Base-by-base conservation (phyloP, 1,284 basidiomycete species). In the Papiliotrema fonsecae region DNA sequence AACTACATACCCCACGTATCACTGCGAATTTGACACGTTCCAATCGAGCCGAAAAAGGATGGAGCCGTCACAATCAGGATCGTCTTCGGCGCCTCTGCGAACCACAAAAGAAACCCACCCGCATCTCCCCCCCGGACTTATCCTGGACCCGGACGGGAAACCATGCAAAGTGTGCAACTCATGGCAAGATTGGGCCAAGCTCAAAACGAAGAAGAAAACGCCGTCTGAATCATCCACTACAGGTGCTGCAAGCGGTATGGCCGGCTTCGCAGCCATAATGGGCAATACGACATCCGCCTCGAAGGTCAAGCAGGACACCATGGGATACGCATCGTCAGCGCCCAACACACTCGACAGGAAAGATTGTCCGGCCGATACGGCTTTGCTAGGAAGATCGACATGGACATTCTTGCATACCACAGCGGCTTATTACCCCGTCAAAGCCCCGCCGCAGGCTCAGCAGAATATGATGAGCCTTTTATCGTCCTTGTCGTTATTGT, bases 401-500 rank as follows among this genome's bases (percentile, higher is more conserved):
- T 97, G 92, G 92, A 87, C 90, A 18, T 96, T 97, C 79, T 78
- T 97, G 31, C 92, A 97, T 69, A 85, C 90, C 1, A 86, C 91
- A 3, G 90, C 89, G 0, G 88, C 92, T 16, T 93, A 96, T 72
- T 96, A 92, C 72, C 91, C 92, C n/a, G 79, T 84, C 24, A 72
- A 76, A 24, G 87, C 92, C 0, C 81, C 82, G 0, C 75, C 82
- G 0, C 74, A 74, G 4, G 87, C 92, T 58, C 83, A 87, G 53
- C 78, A 80, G 21, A 84, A 86, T 54, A 93, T 96, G 88, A 76
- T 87, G 32, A 77, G 78, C 54, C 79, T 97, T 18, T 75, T 97
- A 11, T 79, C 79, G 41, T 78, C 88, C 0, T 70, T 97, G 22
- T 88, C 91, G 0, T 69, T 81, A 3, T 75, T 96, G 19, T 97